Base-by-base conservation (phyloP, 225 moss, liverwort and hornwort genomes). In the Physcomitrellopsis africana region DNA sequence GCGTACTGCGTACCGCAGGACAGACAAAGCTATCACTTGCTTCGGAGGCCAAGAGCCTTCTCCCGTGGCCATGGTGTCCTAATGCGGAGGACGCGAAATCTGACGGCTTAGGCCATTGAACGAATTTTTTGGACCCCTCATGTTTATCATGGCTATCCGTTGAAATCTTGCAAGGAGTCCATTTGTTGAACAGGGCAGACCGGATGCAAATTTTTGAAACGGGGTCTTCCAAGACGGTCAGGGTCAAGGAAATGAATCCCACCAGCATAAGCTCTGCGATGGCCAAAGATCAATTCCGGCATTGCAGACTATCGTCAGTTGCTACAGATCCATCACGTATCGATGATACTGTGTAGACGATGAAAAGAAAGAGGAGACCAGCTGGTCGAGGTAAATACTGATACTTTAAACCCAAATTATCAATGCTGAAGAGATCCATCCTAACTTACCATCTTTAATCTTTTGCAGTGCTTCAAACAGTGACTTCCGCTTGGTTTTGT, bases 201-300 rank as follows among this genome's bases (percentile, higher is more conserved):
- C 66, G 65, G 70, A 83, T 48, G 61, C 83, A 83, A 10, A 83
- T 76, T 26, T 43, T 83, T 5, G 75, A 67, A 24, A 79, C 14
- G 0, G 75, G 78, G 0, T 75, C 67, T 64, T 67, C 51, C 13
- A 90, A 81, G 3, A 84, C 74, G 1, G 69, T 76, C 0, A 95
- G 86, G 16, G 87, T 81, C 79, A 91, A 54, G 51, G 92, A 94
- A 74, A 94, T 89, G 76, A 94, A 94, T 14, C 94, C 94, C 81
- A 94, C 55, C 68, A 92, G 24, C 92, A 92, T 88, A 53, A 94
- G 75, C 68, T 94, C 92, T 94, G 83, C 70, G 41, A 51, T 20
- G 1, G 5, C 53, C 20, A 8, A 61, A 55, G 3, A 18, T 3
- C 57, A 55, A 20, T 45, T 18, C 3, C 29, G 68, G 63, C 7